phyloP scores from a whole-genome alignment of 768 basidiomycete genomes.

The Serendipita sp. region DNA sequence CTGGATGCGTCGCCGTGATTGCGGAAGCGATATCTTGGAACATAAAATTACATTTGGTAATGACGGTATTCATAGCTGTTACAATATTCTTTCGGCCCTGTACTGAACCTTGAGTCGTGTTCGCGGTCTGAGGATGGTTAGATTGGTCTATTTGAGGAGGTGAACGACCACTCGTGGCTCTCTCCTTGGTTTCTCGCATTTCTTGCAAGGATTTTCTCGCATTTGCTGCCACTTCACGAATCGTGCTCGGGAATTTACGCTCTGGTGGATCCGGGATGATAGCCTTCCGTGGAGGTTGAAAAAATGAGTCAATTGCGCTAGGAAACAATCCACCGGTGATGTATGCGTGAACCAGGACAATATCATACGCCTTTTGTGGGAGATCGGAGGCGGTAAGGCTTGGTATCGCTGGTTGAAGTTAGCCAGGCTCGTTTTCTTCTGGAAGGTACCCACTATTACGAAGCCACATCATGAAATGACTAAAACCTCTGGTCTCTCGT shows the following conservation, averaged over 20 bases:
- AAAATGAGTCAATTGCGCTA: background rate
- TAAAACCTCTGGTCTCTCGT: background rate
- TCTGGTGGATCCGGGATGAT: background rate
- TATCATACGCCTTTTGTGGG: background rate
- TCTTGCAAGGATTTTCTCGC: background rate
- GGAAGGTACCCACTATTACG: background rate
- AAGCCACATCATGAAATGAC: slow-evolving; percentile 2
- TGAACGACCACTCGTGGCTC: background rate
- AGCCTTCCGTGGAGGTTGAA: background rate
- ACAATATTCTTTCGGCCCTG: too few relatives aligned
- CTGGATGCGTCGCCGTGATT: background rate
- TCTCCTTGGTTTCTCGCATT: background rate
- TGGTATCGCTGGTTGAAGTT: background rate
- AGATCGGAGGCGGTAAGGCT: background rate
- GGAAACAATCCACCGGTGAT: background rate
- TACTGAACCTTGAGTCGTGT: too few relatives aligned
- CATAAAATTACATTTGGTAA: background rate
- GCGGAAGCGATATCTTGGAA: background rate
- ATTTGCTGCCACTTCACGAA: background rate
- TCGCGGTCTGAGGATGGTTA: too few relatives aligned
- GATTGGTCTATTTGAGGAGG: too few relatives aligned
- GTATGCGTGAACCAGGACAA: background rate
- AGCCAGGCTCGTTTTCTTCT: background rate
- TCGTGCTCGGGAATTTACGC: background rate
- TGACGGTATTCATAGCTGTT: background rate